Percentiles rank a stretch among this genome's conserved stretches.
Conservation (phyloP, 2,329 filamentous ascomycete species). For the Zarea fungicola region DNA sequence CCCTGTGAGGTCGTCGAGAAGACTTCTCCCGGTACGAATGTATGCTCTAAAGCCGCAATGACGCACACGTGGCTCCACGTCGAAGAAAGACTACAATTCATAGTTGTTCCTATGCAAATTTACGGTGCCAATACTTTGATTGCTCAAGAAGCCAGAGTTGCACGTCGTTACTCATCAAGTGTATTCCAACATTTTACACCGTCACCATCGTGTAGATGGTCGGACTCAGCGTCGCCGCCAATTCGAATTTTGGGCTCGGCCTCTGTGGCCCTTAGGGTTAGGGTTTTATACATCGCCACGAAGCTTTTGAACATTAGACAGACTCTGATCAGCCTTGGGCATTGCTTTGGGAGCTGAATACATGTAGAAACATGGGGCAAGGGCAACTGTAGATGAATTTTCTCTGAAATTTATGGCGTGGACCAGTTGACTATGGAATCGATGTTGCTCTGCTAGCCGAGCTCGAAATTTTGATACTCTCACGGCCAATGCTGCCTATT, state of each 20-base stretch:
- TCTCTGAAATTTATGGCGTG: too few species aligned
- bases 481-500: too few species aligned
- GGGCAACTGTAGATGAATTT: too few species aligned
- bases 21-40: conserved; percentile 66
- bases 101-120: background rate
- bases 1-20: conserved; percentile 41
- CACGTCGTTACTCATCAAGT: background rate
- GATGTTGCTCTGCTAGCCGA: too few species aligned
- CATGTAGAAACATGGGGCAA: background rate
- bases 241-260: too few species aligned
- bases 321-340: background rate
- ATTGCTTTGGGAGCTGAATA: background rate
- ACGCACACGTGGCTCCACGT: too few species aligned
- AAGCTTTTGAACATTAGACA: background rate
- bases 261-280: background rate
- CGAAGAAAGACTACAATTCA: background rate
- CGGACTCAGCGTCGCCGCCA: background rate
- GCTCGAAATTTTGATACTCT: too few species aligned
- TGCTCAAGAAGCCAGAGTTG: background rate
- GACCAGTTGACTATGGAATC: too few species aligned
- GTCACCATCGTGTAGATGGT: background rate
- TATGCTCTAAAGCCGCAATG: conserved; percentile 60
- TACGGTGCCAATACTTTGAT: too few species aligned
- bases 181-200: background rate
- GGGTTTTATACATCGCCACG: background rate